Evolutionary conservation across 2,329 filamentous ascomycete genomes (phyloP).

Genomic region (Furcasterigmium furcatum): DNA sequence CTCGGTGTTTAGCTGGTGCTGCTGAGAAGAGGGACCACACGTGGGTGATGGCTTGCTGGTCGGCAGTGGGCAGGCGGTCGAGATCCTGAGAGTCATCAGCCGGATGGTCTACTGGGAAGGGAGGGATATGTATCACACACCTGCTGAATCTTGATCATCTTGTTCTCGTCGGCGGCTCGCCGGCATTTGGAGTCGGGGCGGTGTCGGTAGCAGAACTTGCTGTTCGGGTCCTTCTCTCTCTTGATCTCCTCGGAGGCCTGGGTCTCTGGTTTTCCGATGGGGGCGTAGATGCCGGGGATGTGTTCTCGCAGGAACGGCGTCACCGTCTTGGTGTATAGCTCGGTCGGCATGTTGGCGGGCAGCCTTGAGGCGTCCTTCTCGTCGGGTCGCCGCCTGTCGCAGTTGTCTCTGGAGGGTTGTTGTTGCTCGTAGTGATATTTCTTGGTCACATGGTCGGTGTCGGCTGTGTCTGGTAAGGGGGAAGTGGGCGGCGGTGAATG

Average conservation of each 20-base stretch:
- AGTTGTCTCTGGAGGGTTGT: conserved; percentile 33
- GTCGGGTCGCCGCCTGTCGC: conserved; percentile 46
- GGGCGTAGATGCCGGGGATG: conserved; percentile 85
- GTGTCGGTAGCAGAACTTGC: conserved; percentile 94
- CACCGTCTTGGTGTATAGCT: conserved; percentile 73
- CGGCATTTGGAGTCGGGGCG: conserved; percentile 91
- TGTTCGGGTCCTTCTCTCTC: conserved; percentile 61
- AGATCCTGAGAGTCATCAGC: conserved; percentile 59
- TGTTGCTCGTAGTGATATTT: not conserved
- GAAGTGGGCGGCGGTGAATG: not conserved
- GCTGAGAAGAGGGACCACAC: conserved; percentile 98
- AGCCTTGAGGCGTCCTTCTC: conserved; percentile 47
- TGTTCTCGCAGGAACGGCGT: conserved; percentile 88
- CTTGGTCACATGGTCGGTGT: conserved; percentile 5
- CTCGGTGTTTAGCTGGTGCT: conserved; percentile 87
- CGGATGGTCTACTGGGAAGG: not conserved
- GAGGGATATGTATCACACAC: conserved; percentile 52
- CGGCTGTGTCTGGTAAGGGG: not conserved
- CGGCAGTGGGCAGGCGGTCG: conserved; percentile 73
- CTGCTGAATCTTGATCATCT: conserved; percentile 91
- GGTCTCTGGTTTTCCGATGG: conserved; percentile 59
- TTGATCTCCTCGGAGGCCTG: conserved; percentile 31
- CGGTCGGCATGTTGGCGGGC: conserved; percentile 53
- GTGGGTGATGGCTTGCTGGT: conserved; percentile 94
- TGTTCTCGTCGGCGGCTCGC: conserved; percentile 87